Evolutionary conservation across 2,329 filamentous ascomycete genomes (phyloP), one percentile per base, ranked within the genome.

Genomic region (Beauveria caledonica): DNA sequence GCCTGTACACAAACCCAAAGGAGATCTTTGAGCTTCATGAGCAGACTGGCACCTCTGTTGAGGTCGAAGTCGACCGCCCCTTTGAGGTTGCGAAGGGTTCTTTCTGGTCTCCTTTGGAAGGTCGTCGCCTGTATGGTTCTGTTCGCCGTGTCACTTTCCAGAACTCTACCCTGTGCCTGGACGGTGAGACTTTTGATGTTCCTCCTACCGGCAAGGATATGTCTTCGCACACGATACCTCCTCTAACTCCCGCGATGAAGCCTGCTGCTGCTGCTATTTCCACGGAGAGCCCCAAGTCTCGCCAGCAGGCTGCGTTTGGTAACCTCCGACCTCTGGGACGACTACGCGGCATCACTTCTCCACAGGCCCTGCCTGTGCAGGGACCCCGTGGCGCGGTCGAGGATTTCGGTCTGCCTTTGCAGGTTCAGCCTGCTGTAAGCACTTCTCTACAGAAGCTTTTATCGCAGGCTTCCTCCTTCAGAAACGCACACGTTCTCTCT

Each of bases 401-500:
- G 9, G 78, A 81, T 19, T 74, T 83, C 44, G 73, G 73, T 36
- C 70, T 78, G 44, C 71, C 77, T 5, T 69, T 80, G 40, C 77
- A 81, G 33, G 67, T 78, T 58, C 78, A 82, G 59, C 77, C 80
- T 23, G 73, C 79, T 6, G 74, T 81, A 21, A 80, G 81, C 61
- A 80, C 87, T 39, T 83, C 86, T 5, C 77, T 97, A 36, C 80
- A 84, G 53, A 83, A 90, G 63, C 80, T 97, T 50, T 79, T 97
- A 23, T 82, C 88, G 29, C 86, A 84, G 67, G 74, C 80, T 59
- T 96, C 92, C 3, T 83, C 88, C 0, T 97, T 97, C 82, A 96
- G 92, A 76, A 86, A 90, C 68, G 86, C 90, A 65, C 90, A 97
- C 69, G 89, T 99, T 51, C 79, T 97, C 52, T 97, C 93, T 0